Evolutionary conservation across 176 grass and related monocot species (phyloP), one percentile per base, ranked within the genome.

Genomic region (Musa acuminata): DNA sequence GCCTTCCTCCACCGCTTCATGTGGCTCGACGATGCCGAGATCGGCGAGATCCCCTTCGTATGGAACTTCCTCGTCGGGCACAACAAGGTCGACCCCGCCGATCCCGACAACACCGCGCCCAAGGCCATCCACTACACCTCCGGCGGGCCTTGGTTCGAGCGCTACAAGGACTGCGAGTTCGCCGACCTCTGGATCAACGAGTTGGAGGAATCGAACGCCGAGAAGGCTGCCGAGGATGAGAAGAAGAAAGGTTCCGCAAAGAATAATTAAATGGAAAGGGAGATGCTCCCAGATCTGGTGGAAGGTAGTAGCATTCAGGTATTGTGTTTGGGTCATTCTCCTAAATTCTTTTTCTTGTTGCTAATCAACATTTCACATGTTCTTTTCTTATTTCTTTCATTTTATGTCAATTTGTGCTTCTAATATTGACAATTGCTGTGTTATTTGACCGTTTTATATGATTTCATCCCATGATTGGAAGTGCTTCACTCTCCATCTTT

Each of bases 21-120:
- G 1, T 96, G 89, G 89, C 87, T 96, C 12, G 93, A 96, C 76
- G 87, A 92, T 75, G 85, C 48, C 62, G 89, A 96, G 17, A 69
- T 96, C 76, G 89, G 83, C 52, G 85, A 92, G 85, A 65, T 90
- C 23, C 81, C 93, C 0, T 92, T 92, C 81, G 76, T 71, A 0
- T 96, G 93, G 89, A 96, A 96, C 83, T 96, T 92, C 77, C 82
- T 90, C 58, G 89, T 96, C 9, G 87, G 87, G 1, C 93, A 96
- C 80, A 96, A 92, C 84, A 55, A 13, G 2, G 82, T 84, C 77
- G 79, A 92, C 57, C 85, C 85, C 0, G 64, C 55, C 58, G 85
- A 90, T 59, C 59, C 55, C 1, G 72, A 43, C 48, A 69, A 26
- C 52, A 96, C 89, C 11, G 11, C 11, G 23, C 93, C 93, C 6